Evolutionary conservation across 1,284 basidiomycete genomes (phyloP).

Genomic region (Ustilago trichophora): DNA sequence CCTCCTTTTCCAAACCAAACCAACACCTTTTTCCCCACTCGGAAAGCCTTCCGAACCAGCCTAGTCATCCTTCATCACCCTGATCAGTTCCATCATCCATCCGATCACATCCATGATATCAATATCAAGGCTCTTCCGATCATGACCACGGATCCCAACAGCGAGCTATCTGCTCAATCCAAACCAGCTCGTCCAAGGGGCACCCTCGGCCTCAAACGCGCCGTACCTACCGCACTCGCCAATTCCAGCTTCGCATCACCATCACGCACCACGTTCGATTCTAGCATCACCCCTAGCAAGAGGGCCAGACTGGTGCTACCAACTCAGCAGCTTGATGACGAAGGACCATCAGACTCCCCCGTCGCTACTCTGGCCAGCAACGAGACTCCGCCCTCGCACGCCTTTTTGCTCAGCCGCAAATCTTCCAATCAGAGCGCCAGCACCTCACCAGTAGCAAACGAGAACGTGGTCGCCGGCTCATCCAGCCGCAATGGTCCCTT

Average conservation of each 20-base stretch:
- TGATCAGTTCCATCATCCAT: background rate
- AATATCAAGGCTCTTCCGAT: background rate
- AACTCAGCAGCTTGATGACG: slow-evolving; percentile 16
- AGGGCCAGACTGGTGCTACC: slow-evolving; percentile 36
- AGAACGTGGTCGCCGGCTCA: slow-evolving; percentile 10
- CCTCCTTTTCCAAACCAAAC: background rate
- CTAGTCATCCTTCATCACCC: too few relatives aligned
- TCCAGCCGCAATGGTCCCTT: slow-evolving; percentile 43
- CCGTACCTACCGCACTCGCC: slow-evolving; percentile 6
- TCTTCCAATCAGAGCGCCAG: slow-evolving; percentile 2
- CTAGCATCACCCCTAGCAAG: slow-evolving; percentile 9
- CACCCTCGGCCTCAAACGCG: slow-evolving; percentile 29
- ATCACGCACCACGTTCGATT: slow-evolving; percentile 1
- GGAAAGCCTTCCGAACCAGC: too few relatives aligned
- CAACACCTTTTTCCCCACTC: slow-evolving; percentile 3
- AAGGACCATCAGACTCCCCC: background rate
- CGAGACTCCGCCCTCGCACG: slow-evolving; percentile 26
- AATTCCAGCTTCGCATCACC: slow-evolving; percentile 3
- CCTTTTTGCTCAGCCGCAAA: slow-evolving; percentile 27
- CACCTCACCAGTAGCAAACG: background rate
- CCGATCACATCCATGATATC: slow-evolving; percentile 3
- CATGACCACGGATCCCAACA: slow-evolving; percentile 8
- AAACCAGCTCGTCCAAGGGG: slow-evolving; percentile 26
- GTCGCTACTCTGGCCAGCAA: background rate
- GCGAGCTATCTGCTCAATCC: slow-evolving; percentile 2